Conservation (phyloP, 768 basidiomycete genomes). For the Phylloporus arenicola region DNA sequence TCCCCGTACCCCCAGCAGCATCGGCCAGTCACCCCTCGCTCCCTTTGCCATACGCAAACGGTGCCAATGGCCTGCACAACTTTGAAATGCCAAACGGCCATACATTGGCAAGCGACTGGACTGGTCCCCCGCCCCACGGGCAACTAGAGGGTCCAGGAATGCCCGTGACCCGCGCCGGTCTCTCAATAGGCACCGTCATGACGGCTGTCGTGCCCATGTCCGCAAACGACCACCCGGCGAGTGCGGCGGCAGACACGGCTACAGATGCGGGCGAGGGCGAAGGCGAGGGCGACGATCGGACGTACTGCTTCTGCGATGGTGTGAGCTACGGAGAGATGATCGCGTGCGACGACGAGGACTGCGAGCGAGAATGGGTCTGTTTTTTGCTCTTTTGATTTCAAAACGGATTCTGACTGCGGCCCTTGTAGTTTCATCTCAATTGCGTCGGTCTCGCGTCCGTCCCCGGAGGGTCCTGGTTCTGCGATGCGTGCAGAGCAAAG, state of each 20-base stretch:
- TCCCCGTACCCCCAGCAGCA: conserved; percentile 47
- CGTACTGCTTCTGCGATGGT: conserved; percentile 83
- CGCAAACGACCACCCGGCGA: conserved; percentile 30
- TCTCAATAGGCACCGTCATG: conserved; percentile 24
- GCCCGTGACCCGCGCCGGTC: conserved; percentile 49
- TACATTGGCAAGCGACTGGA: conserved; percentile 43
- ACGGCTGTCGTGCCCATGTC: conserved; percentile 22
- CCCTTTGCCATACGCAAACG: conserved; percentile 37
- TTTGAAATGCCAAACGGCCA: conserved; percentile 38
- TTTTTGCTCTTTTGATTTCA: conserved; percentile 3
- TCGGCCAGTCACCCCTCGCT: conserved; percentile 51
- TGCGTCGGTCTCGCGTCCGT: conserved; percentile 65
- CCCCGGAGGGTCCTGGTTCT: conserved; percentile 74
- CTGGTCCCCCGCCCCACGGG: conserved; percentile 42
- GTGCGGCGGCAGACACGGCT: conserved; percentile 36
- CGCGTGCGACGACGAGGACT: conserved; percentile 78
- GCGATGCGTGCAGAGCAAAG: conserved; percentile 59
- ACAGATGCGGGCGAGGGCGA: conserved; percentile 48
- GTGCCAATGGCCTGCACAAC: conserved; percentile 33
- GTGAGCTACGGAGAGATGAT: conserved; percentile 94
- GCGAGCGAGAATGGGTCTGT: conserved; percentile 87
- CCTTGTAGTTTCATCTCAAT: conserved; percentile 66
- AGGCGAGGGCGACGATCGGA: conserved; percentile 52
- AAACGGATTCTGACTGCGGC: conserved; percentile 9
- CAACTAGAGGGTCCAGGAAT: conserved; percentile 75